These are phyloP conservation scores for Arachnomyces sp. DNA, from an alignment of 2,329 filamentous ascomycete genomes.

Conservation along the genomic window DNA sequence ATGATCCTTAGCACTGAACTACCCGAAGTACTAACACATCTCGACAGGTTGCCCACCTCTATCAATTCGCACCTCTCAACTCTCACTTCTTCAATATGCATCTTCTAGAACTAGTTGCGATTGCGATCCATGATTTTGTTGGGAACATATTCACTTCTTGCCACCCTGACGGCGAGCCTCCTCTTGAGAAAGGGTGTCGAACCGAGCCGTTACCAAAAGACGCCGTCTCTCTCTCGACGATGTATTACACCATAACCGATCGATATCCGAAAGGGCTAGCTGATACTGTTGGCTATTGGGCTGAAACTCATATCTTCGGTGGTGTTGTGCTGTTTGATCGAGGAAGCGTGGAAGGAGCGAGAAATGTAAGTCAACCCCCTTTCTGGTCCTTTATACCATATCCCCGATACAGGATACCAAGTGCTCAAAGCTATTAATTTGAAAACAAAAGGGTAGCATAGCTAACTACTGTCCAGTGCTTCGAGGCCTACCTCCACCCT, in stretches of 20 bases:
- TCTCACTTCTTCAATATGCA: slow-evolving; percentile 2
- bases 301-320: slow-evolving; percentile 3
- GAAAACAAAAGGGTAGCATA: no score
- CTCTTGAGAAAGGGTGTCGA: neutral
- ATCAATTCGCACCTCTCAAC: neutral
- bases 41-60: slow-evolving; percentile 1
- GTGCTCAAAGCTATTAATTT: no score
- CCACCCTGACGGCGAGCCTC: slow-evolving; percentile 3
- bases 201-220: neutral
- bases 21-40: neutral
- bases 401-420: no score
- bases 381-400: no score
- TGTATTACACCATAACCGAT: neutral
- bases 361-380: neutral
- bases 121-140: slow-evolving; percentile 3
- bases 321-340: slow-evolving; percentile 5
- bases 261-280: neutral
- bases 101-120: slow-evolving; percentile 3
- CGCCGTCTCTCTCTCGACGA: slow-evolving; percentile 1
- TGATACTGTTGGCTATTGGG: slow-evolving; percentile 4
- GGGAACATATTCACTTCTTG: neutral
- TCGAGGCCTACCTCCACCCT: slow-evolving; percentile 3
- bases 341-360: neutral
- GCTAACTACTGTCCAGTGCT: neutral
- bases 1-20: neutral